phyloP scores from a whole-genome alignment of 495 filamentous ascomycete genomes.

The Talaromyces stipitatus region DNA sequence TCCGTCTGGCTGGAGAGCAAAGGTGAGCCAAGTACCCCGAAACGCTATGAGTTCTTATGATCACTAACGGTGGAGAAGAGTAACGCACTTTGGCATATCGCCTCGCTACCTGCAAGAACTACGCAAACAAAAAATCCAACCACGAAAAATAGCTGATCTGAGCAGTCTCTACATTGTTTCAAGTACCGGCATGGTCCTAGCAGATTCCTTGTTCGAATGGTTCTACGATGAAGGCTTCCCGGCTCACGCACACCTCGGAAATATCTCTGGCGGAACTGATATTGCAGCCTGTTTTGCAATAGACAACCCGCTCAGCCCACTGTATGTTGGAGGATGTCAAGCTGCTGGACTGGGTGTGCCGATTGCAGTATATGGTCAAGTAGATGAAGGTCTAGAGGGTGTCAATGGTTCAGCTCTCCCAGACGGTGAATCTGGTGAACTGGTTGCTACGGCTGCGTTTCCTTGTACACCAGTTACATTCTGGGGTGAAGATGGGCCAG shows the following conservation, averaged over 20 bases:
- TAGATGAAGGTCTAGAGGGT: slow-evolving; percentile 43
- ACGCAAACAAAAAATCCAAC: slow-evolving; percentile 48
- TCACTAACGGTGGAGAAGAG: slow-evolving; percentile 14
- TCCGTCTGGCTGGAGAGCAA: slow-evolving; percentile 51
- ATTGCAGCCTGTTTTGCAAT: slow-evolving; percentile 63
- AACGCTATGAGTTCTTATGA: neutral
- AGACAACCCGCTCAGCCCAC: slow-evolving; percentile 60
- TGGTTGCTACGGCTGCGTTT: slow-evolving; percentile 61
- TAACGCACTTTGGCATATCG: slow-evolving; percentile 57
- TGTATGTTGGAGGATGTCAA: slow-evolving; percentile 66
- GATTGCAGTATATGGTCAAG: slow-evolving; percentile 57
- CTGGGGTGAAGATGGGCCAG: slow-evolving; percentile 52
- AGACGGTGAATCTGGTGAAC: slow-evolving; percentile 60
- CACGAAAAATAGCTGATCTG: slow-evolving; percentile 54
- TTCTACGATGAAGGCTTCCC: slow-evolving; percentile 79
- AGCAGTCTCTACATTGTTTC: slow-evolving; percentile 50
- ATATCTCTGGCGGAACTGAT: slow-evolving; percentile 75
- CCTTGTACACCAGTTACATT: slow-evolving; percentile 68
- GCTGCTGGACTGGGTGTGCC: slow-evolving; percentile 56
- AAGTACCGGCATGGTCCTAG: slow-evolving; percentile 72
- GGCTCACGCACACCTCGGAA: slow-evolving; percentile 50
- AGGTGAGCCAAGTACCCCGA: slow-evolving; percentile 34
- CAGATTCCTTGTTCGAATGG: slow-evolving; percentile 67
- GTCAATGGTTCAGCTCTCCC: slow-evolving; percentile 45
- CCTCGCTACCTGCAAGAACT: slow-evolving; percentile 69